Conservation (phyloP, 371 early-diverging fungal genomes). For the Polyrhizophydium stewartii region DNA sequence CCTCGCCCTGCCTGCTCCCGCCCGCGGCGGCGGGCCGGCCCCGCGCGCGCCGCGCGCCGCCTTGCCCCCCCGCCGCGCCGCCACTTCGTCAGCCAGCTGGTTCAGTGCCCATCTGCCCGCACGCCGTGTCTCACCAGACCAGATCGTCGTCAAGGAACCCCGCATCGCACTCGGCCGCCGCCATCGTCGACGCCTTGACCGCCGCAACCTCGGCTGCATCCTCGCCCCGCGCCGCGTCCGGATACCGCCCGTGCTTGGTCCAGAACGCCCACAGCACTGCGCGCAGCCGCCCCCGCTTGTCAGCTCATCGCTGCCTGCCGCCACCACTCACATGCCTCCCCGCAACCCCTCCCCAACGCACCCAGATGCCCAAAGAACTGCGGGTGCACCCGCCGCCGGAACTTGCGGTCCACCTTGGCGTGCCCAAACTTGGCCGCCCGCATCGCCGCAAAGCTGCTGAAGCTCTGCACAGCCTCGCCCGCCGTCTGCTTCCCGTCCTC, state of each 20-base stretch:
- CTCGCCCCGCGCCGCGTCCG: constrained; percentile 1
- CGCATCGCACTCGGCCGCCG: constrained; percentile 11
- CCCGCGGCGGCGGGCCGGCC: too few species aligned
- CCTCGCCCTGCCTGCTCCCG: too few species aligned
- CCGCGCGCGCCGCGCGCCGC: constrained; percentile 71
- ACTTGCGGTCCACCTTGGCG: neutral
- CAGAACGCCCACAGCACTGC: constrained; percentile 29
- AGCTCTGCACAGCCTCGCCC: neutral
- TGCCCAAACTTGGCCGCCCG: neutral
- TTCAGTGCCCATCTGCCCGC: too few species aligned
- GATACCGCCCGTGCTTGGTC: constrained; percentile 11
- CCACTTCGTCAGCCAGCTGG: neutral
- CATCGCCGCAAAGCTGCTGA: constrained; percentile 3
- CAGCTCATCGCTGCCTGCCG: too few species aligned
- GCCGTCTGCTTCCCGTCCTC: neutral
- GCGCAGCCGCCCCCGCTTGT: neutral
- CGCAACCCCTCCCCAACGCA: constrained; percentile 2
- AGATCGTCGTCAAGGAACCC: constrained; percentile 17
- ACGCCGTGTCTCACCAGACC: constrained; percentile 8
- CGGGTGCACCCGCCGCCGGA: constrained; percentile 13
- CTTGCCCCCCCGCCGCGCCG: constrained; percentile 1
- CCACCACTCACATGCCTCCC: neutral
- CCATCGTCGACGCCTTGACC: constrained; percentile 11
- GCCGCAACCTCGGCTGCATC: constrained; percentile 7
- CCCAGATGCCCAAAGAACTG: constrained; percentile 26